These are phyloP conservation scores for Schoenoplectus triqueter DNA, from an alignment of 202 grass and related monocot species.

Conservation along the genomic window DNA sequence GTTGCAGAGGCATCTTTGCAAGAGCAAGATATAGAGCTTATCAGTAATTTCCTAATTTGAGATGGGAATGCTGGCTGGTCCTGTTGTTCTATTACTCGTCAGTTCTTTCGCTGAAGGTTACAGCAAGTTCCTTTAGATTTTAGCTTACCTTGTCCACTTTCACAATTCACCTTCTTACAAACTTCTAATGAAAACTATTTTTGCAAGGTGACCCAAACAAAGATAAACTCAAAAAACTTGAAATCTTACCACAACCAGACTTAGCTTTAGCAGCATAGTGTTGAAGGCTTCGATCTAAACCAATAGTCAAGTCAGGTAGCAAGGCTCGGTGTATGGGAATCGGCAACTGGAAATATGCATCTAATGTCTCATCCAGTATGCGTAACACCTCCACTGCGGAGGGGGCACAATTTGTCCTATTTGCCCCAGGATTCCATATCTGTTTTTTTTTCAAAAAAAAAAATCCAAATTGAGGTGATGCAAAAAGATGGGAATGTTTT, in stretches of 20 bases:
- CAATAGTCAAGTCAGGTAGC: conserved; percentile 75
- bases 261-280: conserved; percentile 83
- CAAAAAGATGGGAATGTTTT: neutral
- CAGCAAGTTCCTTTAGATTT: conserved; percentile 24
- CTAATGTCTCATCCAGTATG: conserved; percentile 90
- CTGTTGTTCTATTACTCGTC: neutral
- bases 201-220: neutral
- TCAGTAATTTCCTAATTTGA: neutral
- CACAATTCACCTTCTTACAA: neutral
- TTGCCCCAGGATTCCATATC: conserved; percentile 86
- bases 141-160: conserved; percentile 17
- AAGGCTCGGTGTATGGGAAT: conserved; percentile 90
- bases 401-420: conserved; percentile 81
- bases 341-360: conserved; percentile 86
- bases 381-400: conserved; percentile 84
- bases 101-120: conserved; percentile 24
- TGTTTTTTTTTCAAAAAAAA: conserved; percentile 43
- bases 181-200: neutral
- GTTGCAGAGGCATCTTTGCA: neutral
- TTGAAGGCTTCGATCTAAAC: conserved; percentile 84
- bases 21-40: neutral
- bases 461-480: conserved; percentile 1
- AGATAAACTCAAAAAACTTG: neutral
- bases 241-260: conserved; percentile 83
- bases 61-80: neutral